phyloP scores from a whole-genome alignment of 768 basidiomycete genomes.

The Trametes gibbosa region DNA sequence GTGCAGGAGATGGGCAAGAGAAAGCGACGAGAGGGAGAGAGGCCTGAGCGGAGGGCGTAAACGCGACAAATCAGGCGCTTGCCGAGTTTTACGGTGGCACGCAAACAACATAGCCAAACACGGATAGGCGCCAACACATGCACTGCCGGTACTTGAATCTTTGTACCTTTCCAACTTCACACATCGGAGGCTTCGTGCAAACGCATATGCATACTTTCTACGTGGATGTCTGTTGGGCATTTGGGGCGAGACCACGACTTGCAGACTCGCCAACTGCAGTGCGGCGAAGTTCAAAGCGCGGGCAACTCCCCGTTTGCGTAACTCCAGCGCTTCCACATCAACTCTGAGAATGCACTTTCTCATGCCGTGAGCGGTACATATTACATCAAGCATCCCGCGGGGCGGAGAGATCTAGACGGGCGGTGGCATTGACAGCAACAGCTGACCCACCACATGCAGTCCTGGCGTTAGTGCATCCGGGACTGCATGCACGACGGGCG shows the following conservation, averaged over 20 bases:
- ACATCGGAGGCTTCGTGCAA: no score
- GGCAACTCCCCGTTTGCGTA: neutral
- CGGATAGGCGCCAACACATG: constrained; percentile 10
- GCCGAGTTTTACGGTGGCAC: constrained; percentile 25
- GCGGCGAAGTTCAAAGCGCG: no score
- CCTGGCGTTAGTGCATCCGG: neutral
- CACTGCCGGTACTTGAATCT: neutral
- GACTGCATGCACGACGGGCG: no score
- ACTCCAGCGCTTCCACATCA: constrained; percentile 9
- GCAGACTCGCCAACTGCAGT: no score
- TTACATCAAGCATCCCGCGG: neutral
- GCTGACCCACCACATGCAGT: constrained; percentile 5
- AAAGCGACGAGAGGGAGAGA: constrained; percentile 9
- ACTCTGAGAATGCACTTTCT: constrained; percentile 3
- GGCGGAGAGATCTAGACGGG: neutral
- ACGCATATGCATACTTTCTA: no score
- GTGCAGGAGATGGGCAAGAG: constrained; percentile 9
- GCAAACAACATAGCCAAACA: constrained; percentile 28
- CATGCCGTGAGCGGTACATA: constrained; percentile 1
- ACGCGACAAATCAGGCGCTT: constrained; percentile 28
- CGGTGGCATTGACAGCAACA: neutral
- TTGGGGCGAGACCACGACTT: no score
- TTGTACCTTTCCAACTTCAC: no score
- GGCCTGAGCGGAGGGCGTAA: constrained; percentile 18
- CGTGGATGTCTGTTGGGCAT: no score